Conservation (phyloP, 2,329 filamentous ascomycete genomes). For the Cladosporium sp. region DNA sequence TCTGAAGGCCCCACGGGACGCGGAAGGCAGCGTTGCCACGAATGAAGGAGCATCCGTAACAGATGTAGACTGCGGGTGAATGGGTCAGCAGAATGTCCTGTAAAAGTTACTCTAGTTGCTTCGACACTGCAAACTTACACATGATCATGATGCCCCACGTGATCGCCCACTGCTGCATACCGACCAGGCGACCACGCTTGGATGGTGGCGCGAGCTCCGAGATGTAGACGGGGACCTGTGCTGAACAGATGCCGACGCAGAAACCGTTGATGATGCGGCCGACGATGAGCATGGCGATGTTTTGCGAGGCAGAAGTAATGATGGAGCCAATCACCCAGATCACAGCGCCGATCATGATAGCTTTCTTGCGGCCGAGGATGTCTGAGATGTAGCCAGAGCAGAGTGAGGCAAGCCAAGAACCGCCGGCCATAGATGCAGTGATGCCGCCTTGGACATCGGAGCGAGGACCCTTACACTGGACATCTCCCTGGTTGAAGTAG, state of each 20-base stretch:
- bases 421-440: slow-evolving; percentile 68
- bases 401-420: slow-evolving; percentile 65
- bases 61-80: slow-evolving; percentile 51
- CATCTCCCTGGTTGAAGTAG: slow-evolving; percentile 63
- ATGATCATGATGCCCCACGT: slow-evolving; percentile 66
- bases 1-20: slow-evolving; percentile 52
- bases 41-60: slow-evolving; percentile 64
- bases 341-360: slow-evolving; percentile 48
- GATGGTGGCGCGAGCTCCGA: slow-evolving; percentile 62
- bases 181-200: slow-evolving; percentile 65
- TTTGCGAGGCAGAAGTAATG: slow-evolving; percentile 63
- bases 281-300: slow-evolving; percentile 69
- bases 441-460: slow-evolving; percentile 64
- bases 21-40: slow-evolving; percentile 55
- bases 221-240: slow-evolving; percentile 69
- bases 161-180: slow-evolving; percentile 72
- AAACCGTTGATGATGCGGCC: slow-evolving; percentile 72
- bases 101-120: background rate
- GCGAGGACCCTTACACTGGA: slow-evolving; percentile 54
- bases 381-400: slow-evolving; percentile 61
- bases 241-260: slow-evolving; percentile 71
- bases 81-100: background rate
- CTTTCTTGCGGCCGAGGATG: slow-evolving; percentile 52
- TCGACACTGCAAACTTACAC: slow-evolving; percentile 38
- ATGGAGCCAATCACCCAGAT: slow-evolving; percentile 60